Base-by-base conservation (phyloP, 2,329 filamentous ascomycete genomes). In the Exophiala sideris region DNA sequence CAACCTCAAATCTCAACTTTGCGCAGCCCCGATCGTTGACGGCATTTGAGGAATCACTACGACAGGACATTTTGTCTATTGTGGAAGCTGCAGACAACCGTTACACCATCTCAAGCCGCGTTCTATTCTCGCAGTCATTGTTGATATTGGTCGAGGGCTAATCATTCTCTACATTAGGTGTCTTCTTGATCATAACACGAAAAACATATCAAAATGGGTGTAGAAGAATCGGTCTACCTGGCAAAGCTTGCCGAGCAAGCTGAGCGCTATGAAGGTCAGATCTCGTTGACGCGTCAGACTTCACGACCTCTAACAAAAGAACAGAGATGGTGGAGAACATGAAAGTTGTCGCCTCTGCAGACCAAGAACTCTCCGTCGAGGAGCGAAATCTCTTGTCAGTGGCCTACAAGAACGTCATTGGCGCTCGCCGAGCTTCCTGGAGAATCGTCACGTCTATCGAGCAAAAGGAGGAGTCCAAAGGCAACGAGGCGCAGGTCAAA, bases 181-280 rank as follows among this genome's bases (percentile, higher is more conserved):
- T 57, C 48, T 48, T 50, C 57, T 53, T 42, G 47, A 42, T 38
- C 48, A 38, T 21, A 24, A 21, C 54, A 50, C 12, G 38, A 48
- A 44, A 41, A 32, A 33, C 16, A 53, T 45, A 77, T 74, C 82
- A 91, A 81, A 81, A 97, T 97, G 92, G 91, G 89, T 85, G 90
- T 96, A 84, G 92, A 97, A 85, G 91, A 97, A 81, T 92, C 91
- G 71, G 94, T 99, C 73, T 97, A 97, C 79, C 88, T 97, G 76
- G 94, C 94, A 80, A 97, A 97, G 91, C 89, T 99, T 77, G 94
- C 94, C 75, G 94, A 99, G 87, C 94, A 99, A 86, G 94, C 94
- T 78, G 94, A 99, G 87, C 92, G 94, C 76, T 99, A 99, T 80
- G 94, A 99, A 83, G 94, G 94, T 97, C 80, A 71, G 83, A 7